Evolutionary conservation across 768 basidiomycete species (phyloP), one percentile per base, ranked within the genome.

Genomic region (Mycena vitilis): DNA sequence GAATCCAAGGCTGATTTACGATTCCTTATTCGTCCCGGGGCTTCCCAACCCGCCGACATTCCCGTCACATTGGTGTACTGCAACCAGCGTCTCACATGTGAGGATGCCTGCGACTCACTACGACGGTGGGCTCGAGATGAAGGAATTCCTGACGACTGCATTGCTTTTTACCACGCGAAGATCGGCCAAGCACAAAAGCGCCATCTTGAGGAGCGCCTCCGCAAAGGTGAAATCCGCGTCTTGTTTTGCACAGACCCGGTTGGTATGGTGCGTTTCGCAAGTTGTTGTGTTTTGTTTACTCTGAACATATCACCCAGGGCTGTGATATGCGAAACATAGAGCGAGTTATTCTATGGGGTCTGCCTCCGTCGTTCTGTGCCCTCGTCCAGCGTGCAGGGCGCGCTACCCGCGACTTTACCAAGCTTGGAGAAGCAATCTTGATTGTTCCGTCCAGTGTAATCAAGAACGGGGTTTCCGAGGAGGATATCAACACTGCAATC

Each of bases 161-260:
- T 77, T 23, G 73, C 69, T 4, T 77, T 72, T 51, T 77, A 77
- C 54, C 74, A 77, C 61, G 72, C 75, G 1, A 61, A 62, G 13
- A 47, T 77, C 20, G 76, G 76, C 1, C 51, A 56, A 25, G 63
- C 68, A 10, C 64, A 58, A 20, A 75, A 77, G 62, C 74, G 72
- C 4, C 25, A 73, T 37, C 42, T 74, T 1, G 74, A 73, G 48
- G 56, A 68, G 25, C 20, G 8, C 22, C 63, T 74, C 10, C 47
- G 53, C 0, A 45, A 60, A 4, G 75, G 75, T 5, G 38, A 52
- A 25, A 55, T 76, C 13, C 73, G 72, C 2, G 69, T 76, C 51
- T 34, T 74, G 18, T 67, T 68, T 30, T 74, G 73, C 45, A 78
- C 76, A 25, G 72, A 75, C 38, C 75, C 76, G 5, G 57, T 75